These are phyloP conservation scores for Plicaturopsis crispa DNA, from an alignment of 768 basidiomycete genomes.

Conservation along the genomic window DNA sequence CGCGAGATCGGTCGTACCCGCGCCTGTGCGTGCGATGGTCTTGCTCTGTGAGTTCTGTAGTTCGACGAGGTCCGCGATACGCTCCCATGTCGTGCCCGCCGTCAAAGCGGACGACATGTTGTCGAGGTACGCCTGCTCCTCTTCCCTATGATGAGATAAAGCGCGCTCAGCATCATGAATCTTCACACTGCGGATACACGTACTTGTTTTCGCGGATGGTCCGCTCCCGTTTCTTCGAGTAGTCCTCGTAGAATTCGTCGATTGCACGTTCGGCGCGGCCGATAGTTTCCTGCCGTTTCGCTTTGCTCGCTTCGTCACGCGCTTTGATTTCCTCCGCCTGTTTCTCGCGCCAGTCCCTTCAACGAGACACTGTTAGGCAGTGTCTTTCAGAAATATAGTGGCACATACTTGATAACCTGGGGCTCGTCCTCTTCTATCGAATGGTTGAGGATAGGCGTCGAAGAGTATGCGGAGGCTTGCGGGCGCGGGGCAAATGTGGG, in stretches of 20 bases:
- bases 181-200: constrained; percentile 22
- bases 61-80: constrained; percentile 80
- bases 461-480: constrained; percentile 60
- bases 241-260: constrained; percentile 86
- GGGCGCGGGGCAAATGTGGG: constrained; percentile 71
- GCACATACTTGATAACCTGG: constrained; percentile 73
- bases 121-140: constrained; percentile 75
- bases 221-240: constrained; percentile 82
- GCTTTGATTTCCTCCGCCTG: constrained; percentile 78
- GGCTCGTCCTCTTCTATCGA: constrained; percentile 73
- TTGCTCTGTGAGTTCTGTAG: constrained; percentile 97
- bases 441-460: constrained; percentile 69
- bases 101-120: constrained; percentile 71
- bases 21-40: constrained; percentile 79
- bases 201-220: constrained; percentile 95
- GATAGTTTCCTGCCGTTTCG: constrained; percentile 75
- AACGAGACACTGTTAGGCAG: not conserved
- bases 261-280: constrained; percentile 79
- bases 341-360: constrained; percentile 80
- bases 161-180: not conserved
- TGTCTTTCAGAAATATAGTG: not conserved
- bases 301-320: constrained; percentile 76
- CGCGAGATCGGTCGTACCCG: constrained; percentile 82
- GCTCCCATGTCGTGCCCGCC: constrained; percentile 91
- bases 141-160: constrained; percentile 48